Evolutionary conservation across 441 rosid genomes (phyloP), one percentile per base, ranked within the genome.

Genomic region (Croton laevigatus): DNA sequence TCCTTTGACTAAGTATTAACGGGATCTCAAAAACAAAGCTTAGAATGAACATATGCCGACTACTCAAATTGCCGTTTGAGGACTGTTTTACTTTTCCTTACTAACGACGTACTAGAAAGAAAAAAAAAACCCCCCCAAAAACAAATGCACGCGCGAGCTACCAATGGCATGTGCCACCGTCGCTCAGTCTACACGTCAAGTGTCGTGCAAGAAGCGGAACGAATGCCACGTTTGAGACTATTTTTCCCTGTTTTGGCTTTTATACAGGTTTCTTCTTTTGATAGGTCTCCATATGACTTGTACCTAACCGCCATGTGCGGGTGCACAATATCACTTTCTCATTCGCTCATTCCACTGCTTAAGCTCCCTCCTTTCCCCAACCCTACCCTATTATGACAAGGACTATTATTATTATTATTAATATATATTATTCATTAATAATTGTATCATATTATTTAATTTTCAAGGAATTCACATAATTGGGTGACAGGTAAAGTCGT

Each of bases 401-500:
- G 9, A 6, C 9, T 3, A 3, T 40, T 40, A 3, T 5, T 40
- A 40, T 40, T 40, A 40, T 27, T 27, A 27, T n/a, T 27, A 27
- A 27, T 1, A 27, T 1, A 27, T 27, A 27, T 27, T 27, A 27
- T 27, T 27, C 2, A 16, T 38, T 40, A 34, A 59, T 55, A 27
- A 27, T 27, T 27, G 32, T 27, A 27, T 27, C 1, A 2, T 27
- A 27, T 5, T 65, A 32, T 54, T 38, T 49, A 40, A 49, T 17
- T 52, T 52, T 52, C 0, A 52, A 52, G 9, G 27, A 53, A 7
- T 17, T 53, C 68, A 64, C 79, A 77, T 80, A 76, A 81, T 80
- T 77, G 34, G 81, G 75, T 81, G 84, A 87, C 91, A 49, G 91
- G 91, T 85, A 82, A 87, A 83, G 86, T 81, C 85, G 89, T 83